Evolutionary conservation across 2,329 filamentous ascomycete species (phyloP), one percentile per base, ranked within the genome.

Genomic region (Falciphora oryzae): DNA sequence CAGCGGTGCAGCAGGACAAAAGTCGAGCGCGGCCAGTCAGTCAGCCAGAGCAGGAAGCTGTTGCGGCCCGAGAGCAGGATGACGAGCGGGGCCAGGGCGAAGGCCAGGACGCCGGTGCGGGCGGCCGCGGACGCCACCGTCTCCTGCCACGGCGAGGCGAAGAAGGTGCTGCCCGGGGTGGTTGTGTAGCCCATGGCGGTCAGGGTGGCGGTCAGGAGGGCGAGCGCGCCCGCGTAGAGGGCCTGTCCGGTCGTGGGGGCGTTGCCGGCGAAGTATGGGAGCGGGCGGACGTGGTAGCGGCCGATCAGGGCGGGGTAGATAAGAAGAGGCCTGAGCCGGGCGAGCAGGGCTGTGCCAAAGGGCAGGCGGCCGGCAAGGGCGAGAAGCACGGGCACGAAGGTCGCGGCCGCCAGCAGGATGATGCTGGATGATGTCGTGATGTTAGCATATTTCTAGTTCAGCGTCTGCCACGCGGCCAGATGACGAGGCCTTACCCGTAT

Each of bases 1-100:
- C 80, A 83, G 14, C 81, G 75, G 66, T 85, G 82, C 0, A 83
- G 72, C 0, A 83, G 69, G 2, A 83, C 66, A 63, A 75, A 83
- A 0, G 82, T 84, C 0, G 76, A 75, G 66, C 81, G 78, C 0
- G 74, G 78, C 80, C 81, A 84, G 67, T 80, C 76, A 3, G 82
- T 83, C 1, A 82, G 53, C 72, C 76, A 79, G 0, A 83, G 74
- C 0, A 83, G 74, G 3, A 83, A 31, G 63, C 80, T 83, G 67
- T 84, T 83, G 1, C 82, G 72, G 0, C 76, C 73, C 0, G 77
- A 74, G 64, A 79, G 83, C 3, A 84, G 74, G 18, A 83, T 69
- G 0, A 79, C 61, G 0, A 83, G 67, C 27, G 66, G 66, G 29
- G 67, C 14, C 29, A 63, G 29, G 50, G 61, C 62, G 44, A 66